Base-by-base conservation (phyloP, 1,284 basidiomycete species). In the Sanguinoderma infundibulare region DNA sequence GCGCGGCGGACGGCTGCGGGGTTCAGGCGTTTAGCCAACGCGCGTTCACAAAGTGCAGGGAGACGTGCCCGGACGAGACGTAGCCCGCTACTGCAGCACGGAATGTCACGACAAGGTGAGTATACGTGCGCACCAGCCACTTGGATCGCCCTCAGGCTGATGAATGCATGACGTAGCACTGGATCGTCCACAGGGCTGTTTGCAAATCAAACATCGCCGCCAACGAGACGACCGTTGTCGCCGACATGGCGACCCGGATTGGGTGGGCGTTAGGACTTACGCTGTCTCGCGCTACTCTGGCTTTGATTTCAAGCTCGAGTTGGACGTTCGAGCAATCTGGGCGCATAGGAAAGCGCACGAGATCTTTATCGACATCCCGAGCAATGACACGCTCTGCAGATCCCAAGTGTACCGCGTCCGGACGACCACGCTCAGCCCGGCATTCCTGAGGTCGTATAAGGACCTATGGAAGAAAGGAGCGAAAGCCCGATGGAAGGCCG, bases 61-160 rank as follows among this genome's bases (percentile, higher is more conserved):
- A 47, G 3, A 10, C 24, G 1, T 57, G 55, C 24, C 47, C 55
- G 9, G n/a, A 26, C 6, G 36, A 50, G 14, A 15, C 17, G 1
- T 32, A 51, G 20, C 36, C 55, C n/a, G n/a, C 17, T 57, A 57
- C 28, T 57, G 55, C 42, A 50, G 47, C n/a, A 17, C 17, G n/a
- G 26, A 35, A 3, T 57, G 55, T 24, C 55, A 57, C 17, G 28
- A 2, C 7, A 22, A 36, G 47, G 55, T 51, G 5, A 20, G 55
- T 50, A n/a, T n/a, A n/a, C n/a, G n/a, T n/a, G n/a, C n/a, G n/a
- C n/a, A n/a, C n/a, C n/a, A n/a, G n/a, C n/a, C n/a, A n/a, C n/a
- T n/a, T n/a, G n/a, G n/a, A n/a, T n/a, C n/a, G n/a, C n/a, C n/a
- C n/a, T n/a, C n/a, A n/a, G n/a, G n/a, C n/a, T n/a, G n/a, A n/a